Evolutionary conservation across 495 filamentous ascomycete genomes (phyloP), one percentile per base, ranked within the genome.

Genomic region (Aspergillus sclerotioniger): DNA sequence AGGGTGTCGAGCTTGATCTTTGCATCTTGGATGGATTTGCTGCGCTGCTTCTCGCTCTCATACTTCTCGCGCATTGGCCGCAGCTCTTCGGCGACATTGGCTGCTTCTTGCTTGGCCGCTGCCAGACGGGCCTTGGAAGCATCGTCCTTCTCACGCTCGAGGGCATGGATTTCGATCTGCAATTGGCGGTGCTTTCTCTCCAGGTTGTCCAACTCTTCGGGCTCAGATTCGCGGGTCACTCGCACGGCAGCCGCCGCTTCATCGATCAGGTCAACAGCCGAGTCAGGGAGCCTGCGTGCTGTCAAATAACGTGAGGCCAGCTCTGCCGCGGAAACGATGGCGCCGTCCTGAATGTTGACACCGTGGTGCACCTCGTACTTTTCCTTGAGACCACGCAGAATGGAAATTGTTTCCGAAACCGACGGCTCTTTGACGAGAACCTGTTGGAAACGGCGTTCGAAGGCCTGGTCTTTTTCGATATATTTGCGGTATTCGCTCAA

Each of bases 361-460:
- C 92, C 91, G 71, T 98, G 94, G 75, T 98, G 94, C 16, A 95
- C 90, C 71, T 98, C 94, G 72, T 96, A 98, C 65, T 91, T 90
- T 67, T 97, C 93, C 74, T 98, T 98, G 56, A 98, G 75, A 59
- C 94, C 94, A 79, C 94, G 88, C 15, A 98, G 88, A 68, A 98
- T 98, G 3, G 94, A 98, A 62, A 98, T 85, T 3, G 94, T 98
- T 72, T 98, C 94, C 0, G 85, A 71, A 43, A 97, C 85, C 6
- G 85, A 75, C 1, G 94, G 94, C 69, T 98, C 94, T 68, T 95
- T 96, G 67, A 97, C 91, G 32, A 98, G 73, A 31, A 98, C 93
- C 71, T 98, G 94, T 71, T 98, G 94, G 80, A 98, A 98, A 68
- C 94, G 90, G 66, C 95, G 91, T 71, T 98, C 94, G 68, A 98